A percentile compares a stretch with the other conserved stretches of the same genome.
phyloP scores from a whole-genome alignment of 306 rosid genomes.

The Lotus japonicus region DNA sequence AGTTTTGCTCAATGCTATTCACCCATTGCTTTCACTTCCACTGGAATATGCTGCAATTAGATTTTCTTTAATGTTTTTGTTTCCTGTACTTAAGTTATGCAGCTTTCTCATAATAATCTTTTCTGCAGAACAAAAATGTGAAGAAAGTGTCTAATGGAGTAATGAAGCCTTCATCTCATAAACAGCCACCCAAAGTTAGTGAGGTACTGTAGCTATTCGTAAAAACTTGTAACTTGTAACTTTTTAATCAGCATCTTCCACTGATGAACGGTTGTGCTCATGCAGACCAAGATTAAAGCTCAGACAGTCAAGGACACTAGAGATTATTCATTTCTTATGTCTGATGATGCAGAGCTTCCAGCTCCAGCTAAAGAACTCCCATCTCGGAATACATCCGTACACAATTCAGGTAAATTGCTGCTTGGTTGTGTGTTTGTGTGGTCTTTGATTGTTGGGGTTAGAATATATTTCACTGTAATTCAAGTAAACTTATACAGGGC shows the following conservation, averaged over 20 bases:
- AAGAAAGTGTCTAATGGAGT: constrained; percentile 37
- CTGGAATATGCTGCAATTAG: not conserved
- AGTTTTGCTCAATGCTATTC: no score
- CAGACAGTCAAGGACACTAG: constrained; percentile 75
- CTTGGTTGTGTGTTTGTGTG: constrained; percentile 10
- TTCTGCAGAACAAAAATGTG: constrained; percentile 46
- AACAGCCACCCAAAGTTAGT: constrained; percentile 38
- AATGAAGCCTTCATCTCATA: constrained; percentile 32
- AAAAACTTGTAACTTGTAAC: not conserved
- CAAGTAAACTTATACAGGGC: constrained; percentile 53
- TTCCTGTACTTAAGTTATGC: not conserved
- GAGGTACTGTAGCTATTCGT: constrained; percentile 47
- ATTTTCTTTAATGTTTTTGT: constrained; percentile 1
- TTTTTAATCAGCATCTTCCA: not conserved
- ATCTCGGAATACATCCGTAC: constrained; percentile 25
- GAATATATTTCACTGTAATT: constrained; percentile 32
- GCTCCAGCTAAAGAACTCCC: constrained; percentile 52
- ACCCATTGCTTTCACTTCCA: no score
- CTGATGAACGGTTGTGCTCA: constrained; percentile 11
- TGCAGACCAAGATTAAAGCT: constrained; percentile 53
- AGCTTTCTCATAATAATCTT: constrained; percentile 27
- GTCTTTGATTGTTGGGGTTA: constrained; percentile 27
- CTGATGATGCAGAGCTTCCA: constrained; percentile 68
- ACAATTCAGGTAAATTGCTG: constrained; percentile 49
- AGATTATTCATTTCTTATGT: constrained; percentile 82